Evolutionary conservation across 306 rosid species (phyloP).

Genomic region (Alnus glutinosa): DNA sequence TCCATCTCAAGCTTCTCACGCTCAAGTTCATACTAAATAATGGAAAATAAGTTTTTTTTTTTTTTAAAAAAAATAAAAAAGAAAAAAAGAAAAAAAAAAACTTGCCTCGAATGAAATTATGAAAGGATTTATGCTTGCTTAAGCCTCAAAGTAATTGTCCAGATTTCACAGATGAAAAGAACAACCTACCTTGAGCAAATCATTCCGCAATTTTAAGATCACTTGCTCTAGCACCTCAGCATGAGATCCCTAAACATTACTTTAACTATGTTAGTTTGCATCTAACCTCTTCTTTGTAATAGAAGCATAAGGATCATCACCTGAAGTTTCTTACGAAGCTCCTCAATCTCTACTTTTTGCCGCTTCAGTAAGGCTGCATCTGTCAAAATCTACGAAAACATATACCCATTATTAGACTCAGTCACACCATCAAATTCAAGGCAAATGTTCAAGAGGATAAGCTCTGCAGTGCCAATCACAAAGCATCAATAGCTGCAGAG

Average conservation of each 20-base stretch:
- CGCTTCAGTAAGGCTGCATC: slow-evolving; percentile 93
- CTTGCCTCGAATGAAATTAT: background rate
- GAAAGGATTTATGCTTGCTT: slow-evolving; percentile 19
- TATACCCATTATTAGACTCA: slow-evolving; percentile 15
- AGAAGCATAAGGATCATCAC: slow-evolving; percentile 42
- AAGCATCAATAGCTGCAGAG: slow-evolving; percentile 1
- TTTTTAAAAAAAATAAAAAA: background rate
- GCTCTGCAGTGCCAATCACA: background rate
- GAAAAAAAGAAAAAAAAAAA: slow-evolving; percentile 4
- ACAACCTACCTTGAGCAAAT: slow-evolving; percentile 74
- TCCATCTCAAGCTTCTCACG: slow-evolving; percentile 85
- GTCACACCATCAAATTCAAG: slow-evolving; percentile 2
- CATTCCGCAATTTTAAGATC: slow-evolving; percentile 81
- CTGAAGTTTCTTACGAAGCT: slow-evolving; percentile 81
- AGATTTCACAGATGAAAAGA: slow-evolving; percentile 7
- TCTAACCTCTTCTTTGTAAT: slow-evolving; percentile 8
- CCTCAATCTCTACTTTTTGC: slow-evolving; percentile 92
- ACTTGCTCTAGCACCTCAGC: slow-evolving; percentile 90
- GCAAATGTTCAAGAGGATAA: slow-evolving; percentile 5
- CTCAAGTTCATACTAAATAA: slow-evolving; percentile 77
- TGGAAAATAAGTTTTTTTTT: slow-evolving; percentile 19
- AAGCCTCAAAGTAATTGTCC: slow-evolving; percentile 4
- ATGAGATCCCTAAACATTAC: slow-evolving; percentile 77
- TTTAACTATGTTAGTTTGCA: slow-evolving; percentile 14
- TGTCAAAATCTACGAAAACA: slow-evolving; percentile 69